Base-by-base conservation (phyloP, 2,329 filamentous ascomycete genomes). In the Fusarium coicis region DNA sequence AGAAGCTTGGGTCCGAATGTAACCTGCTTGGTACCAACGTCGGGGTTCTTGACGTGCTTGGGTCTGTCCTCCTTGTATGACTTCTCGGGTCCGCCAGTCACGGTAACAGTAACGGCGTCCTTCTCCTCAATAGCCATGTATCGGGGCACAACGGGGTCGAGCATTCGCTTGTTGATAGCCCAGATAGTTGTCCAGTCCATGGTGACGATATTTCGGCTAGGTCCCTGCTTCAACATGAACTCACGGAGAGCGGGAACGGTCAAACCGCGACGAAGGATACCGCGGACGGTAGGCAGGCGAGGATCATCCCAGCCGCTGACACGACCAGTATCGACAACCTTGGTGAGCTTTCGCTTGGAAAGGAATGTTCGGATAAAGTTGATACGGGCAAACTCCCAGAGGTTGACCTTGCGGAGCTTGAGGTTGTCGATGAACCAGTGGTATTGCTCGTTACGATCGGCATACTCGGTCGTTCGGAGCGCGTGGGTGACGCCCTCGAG, bases 221-320 rank as follows among this genome's bases (percentile, higher is more conserved):
- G 93, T 0, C 93, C 93, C 83, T 96, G 93, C 84, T 93, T 93
- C 72, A 96, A 85, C 80, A 96, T 96, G 81, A 95, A 96, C 79
- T 95, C 93, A 55, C 93, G 90, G 39, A 96, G 88, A 21, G 93
- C 93, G 30, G 92, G 87, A 54, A 95, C 91, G 18, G 93, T 94
- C 88, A 95, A 92, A 65, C 93, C 93, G 43, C 93, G 90, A 67
- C 93, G 88, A 67, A 92, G 88, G 54, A 96, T 92, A 80, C 93
- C 93, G 28, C 93, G 91, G 63, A 95, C 91, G 15, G 93, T 96
- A 14, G 93, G 93, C 93, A 96, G 94, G 56, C 93, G 91, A 28
- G 93, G 93, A 80, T 96, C 93, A 75, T 96, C 93, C 93, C 93
- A 96, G 73, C 93, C 93, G 87, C 90, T 92, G 50, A 96, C 93